Evolutionary conservation across 768 basidiomycete species (phyloP).

Genomic region (Mycena capillaripes): DNA sequence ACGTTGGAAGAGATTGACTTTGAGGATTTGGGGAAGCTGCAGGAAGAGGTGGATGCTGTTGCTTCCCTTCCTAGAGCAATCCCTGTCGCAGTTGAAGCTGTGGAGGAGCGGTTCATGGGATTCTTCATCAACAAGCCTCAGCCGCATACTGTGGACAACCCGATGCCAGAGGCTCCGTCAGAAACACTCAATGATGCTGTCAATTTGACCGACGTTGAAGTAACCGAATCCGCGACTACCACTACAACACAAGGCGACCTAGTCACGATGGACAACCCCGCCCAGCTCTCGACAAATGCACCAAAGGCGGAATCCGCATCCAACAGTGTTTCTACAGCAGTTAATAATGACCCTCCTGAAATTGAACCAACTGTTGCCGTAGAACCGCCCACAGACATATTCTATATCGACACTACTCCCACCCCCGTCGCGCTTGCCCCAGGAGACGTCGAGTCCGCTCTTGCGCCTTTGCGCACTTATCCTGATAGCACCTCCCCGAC

Average conservation of each 20-base stretch:
- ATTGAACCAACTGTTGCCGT: too few relatives aligned
- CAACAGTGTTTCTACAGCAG: too few relatives aligned
- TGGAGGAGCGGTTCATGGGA: slow-evolving; percentile 55
- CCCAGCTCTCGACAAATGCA: too few relatives aligned
- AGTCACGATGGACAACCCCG: too few relatives aligned
- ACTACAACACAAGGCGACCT: too few relatives aligned
- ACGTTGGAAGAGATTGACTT: slow-evolving; percentile 75
- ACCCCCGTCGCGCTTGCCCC: slow-evolving; percentile 34
- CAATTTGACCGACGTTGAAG: too few relatives aligned
- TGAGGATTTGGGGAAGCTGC: slow-evolving; percentile 66
- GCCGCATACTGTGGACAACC: slow-evolving; percentile 1
- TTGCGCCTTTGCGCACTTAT: slow-evolving; percentile 34
- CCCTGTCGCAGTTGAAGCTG: slow-evolving; percentile 26
- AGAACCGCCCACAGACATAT: slow-evolving; percentile 27
- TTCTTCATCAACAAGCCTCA: slow-evolving; percentile 49
- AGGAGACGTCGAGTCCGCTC: slow-evolving; percentile 31
- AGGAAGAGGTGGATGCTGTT: slow-evolving; percentile 53
- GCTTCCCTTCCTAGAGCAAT: slow-evolving; percentile 30
- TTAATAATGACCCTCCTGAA: neutral
- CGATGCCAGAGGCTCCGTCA: neutral
- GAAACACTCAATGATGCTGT: neutral
- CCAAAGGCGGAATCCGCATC: too few relatives aligned
- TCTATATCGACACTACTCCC: slow-evolving; percentile 37
- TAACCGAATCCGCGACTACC: too few relatives aligned
- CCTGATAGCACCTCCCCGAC: neutral